Base-by-base conservation (phyloP, 805 yeast genomes). In the Candida maltosa region DNA sequence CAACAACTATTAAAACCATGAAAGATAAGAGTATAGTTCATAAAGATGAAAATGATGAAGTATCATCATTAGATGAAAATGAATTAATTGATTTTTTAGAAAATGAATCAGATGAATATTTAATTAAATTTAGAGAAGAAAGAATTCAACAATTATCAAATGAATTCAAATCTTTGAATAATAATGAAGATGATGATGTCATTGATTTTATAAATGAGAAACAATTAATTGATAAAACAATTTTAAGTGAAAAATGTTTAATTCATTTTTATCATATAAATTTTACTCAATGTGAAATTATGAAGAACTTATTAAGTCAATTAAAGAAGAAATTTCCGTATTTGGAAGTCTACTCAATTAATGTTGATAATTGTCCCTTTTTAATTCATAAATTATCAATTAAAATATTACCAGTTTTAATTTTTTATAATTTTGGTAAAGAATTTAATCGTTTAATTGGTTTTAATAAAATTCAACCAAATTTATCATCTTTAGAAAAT, bases 331-430 rank as follows among this genome's bases (percentile, higher is more conserved):
- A 72, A 42, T 85, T 86, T 56, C 49, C 81, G 31, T 60, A 64
- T 2, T 65, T 84, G 1, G 67, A 65, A 38, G 75, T 83, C 39
- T 55, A 72, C 15, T 66, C 73, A 30, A 70, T 83, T 4, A 65
- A 71, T 36, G 95, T 85, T 0, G 73, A 66, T 23, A 60, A 72
- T 25, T 83, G 89, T 1, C 88, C 94, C 3, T 87, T 87, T 49
- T 60, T 87, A 29, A 87, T 78, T 4, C 60, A 76, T 2, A 78
- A 76, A 49, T 66, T 87, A 26, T 62, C 66, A 3, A 69, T 87
- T 32, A 76, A 81, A 51, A 78, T 82, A 8, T 63, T 87, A 4
- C 96, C 96, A 0, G 80, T 79, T 44, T 78, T 86, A 2, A 56
- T 83, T 2, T 64, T 78, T 6, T 87, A 80, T 49, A 62, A 60